Evolutionary conservation across 106 monocot species (phyloP).

Genomic region (Triglochin maritima): DNA sequence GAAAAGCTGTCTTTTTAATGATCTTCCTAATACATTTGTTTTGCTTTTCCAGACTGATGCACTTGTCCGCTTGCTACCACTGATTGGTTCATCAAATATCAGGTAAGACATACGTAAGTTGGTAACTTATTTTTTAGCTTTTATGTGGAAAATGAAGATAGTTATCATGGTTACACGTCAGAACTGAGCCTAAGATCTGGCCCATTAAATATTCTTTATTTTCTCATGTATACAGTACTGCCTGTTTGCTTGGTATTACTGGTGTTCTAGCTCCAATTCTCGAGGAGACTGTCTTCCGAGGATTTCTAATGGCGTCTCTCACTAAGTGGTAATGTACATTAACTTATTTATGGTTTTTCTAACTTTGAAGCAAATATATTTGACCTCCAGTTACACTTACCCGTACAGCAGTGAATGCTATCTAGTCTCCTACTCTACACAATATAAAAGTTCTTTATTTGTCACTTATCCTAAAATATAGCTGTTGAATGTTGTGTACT

Average conservation of each 20-base stretch:
- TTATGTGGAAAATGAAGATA: not conserved
- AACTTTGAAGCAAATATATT: not conserved
- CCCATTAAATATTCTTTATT: not conserved
- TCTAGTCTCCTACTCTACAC: too few species aligned
- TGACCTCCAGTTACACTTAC: not conserved
- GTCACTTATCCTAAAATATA: too few species aligned
- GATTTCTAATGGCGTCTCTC: constrained; percentile 81
- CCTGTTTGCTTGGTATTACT: constrained; percentile 64
- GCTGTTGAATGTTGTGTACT: too few species aligned
- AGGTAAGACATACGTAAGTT: constrained; percentile 33
- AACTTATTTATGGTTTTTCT: not conserved
- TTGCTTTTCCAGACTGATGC: constrained; percentile 58
- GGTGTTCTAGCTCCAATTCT: constrained; percentile 85
- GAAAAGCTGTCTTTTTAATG: too few species aligned
- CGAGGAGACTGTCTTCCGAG: constrained; percentile 91
- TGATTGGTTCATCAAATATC: constrained; percentile 74
- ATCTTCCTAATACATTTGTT: too few species aligned
- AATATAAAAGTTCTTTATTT: too few species aligned
- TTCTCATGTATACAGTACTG: constrained; percentile 40
- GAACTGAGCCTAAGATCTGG: not conserved
- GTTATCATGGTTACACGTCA: not conserved
- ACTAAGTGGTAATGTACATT: constrained; percentile 63
- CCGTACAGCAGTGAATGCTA: not conserved
- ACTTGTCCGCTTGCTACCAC: constrained; percentile 59
- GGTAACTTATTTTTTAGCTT: not conserved